Evolutionary conservation across 2,329 filamentous ascomycete genomes (phyloP).

Genomic region (Arthroderma sp.): DNA sequence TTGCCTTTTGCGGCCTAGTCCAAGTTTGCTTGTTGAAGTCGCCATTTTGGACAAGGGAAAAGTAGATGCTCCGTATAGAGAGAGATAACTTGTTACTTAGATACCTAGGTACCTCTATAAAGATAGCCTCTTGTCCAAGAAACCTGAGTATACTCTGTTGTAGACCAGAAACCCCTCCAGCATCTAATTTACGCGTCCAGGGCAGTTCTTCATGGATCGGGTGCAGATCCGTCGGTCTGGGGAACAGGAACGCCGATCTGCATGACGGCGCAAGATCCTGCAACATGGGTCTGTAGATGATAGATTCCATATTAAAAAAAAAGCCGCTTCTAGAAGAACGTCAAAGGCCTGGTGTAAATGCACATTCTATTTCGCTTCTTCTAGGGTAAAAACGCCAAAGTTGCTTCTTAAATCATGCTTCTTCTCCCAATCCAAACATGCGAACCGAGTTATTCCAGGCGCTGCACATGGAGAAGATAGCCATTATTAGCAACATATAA

Average conservation of each 20-base stretch:
- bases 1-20: no score
- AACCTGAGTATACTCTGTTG: no score
- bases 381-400: not conserved
- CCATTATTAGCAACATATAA: conserved; percentile 17
- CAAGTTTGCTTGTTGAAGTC: no score
- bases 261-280: not conserved
- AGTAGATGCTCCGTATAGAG: no score
- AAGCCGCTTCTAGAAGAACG: not conserved
- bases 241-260: not conserved
- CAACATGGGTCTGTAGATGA: not conserved
- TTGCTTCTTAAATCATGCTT: conserved; percentile 5
- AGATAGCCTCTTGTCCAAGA: no score
- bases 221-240: not conserved
- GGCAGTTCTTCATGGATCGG: conserved; percentile 1
- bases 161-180: no score
- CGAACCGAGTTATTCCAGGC: conserved; percentile 69
- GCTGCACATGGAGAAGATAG: conserved; percentile 22
- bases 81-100: no score
- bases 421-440: conserved; percentile 62
- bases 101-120: no score
- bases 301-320: no score
- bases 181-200: not conserved
- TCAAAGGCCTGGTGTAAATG: not conserved
- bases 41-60: no score
- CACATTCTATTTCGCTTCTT: not conserved